Percentiles rank a stretch among this genome's conserved stretches.
Evolutionary conservation across 106 monocot species (phyloP).

Genomic region (Gastrodia elata): DNA sequence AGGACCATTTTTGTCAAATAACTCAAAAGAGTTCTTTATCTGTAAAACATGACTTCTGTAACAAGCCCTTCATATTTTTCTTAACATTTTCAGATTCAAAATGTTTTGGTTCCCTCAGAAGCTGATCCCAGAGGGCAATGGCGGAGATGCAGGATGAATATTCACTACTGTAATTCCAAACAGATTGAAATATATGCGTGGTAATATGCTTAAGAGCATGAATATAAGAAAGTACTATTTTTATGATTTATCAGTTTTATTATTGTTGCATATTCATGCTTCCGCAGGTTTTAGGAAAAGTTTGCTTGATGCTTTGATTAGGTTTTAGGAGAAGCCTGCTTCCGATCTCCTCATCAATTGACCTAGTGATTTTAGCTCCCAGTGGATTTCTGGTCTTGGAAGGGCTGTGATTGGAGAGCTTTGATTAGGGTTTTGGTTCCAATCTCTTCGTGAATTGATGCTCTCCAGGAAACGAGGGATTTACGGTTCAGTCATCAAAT

Average conservation of each 20-base stretch:
- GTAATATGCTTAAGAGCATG: conserved; percentile 22
- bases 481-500: not conserved
- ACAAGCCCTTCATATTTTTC: not conserved
- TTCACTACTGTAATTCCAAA: conserved; percentile 46
- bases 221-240: not conserved
- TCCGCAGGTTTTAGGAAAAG: conserved; percentile 49
- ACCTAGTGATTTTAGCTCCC: not conserved
- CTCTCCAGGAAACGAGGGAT: not conserved
- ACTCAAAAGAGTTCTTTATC: no score
- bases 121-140: conserved; percentile 55
- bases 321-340: conserved; percentile 15
- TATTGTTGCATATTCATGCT: not conserved
- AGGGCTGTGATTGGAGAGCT: conserved; percentile 5
- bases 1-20: no score
- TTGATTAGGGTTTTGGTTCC: not conserved
- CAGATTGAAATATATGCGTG: conserved; percentile 63
- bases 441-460: not conserved
- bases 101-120: conserved; percentile 47
- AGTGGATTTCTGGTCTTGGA: not conserved
- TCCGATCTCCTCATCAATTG: not conserved
- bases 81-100: conserved; percentile 48
- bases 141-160: conserved; percentile 57
- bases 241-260: not conserved
- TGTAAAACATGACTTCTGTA: not conserved
- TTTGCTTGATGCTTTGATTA: conserved; percentile 45